Evolutionary conservation across 2,329 filamentous ascomycete genomes (phyloP), one percentile per base, ranked within the genome.

Genomic region (Fusarium nisikadoi): DNA sequence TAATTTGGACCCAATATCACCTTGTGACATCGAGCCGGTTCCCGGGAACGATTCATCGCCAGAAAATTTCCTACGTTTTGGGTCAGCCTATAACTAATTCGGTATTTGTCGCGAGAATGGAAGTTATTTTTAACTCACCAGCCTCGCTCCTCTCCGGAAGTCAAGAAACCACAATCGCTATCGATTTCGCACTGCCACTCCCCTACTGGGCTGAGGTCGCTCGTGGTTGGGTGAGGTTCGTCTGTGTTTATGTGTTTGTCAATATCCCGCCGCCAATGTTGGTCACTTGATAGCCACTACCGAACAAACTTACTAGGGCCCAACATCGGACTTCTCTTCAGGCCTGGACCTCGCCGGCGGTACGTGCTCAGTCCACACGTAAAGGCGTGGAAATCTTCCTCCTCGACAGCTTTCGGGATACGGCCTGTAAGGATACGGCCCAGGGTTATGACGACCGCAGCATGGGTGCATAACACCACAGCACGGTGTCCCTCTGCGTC

Each of bases 391-490:
- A 97, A 98, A 80, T 98, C 95, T 70, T 96, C 92, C 57, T 88
- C 88, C 12, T 89, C 89, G 35, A 90, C 85, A 78, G 92, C 89
- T 2, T 89, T 87, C 0, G 95, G 95, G 87, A 95, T 91, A 25
- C 81, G 77, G 1, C 94, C 94, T 4, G 95, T 98, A 75, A 99
- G 84, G 2, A 90, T 91, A 43, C 96, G 88, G 2, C 95, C 95
- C 73, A 96, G 88, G 13, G 93, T 92, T 79, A 99, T 98, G 77
- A 98, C 88, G 16, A 92, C 90, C 8, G 96, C 96, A 3, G 96
- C 96, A 83, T 99, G 96, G 3, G 93, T 92, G 82, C 94, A 97
- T 42, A 99, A 86, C 43, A 98, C 81, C 29, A 97, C 86, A 0
- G 93, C 88, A 75, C 88, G 90, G 42, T 88, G 85, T n/a, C 90